These are phyloP conservation scores for Phaseolus lunatus DNA, from an alignment of 306 rosid genomes.

Conservation along the genomic window DNA sequence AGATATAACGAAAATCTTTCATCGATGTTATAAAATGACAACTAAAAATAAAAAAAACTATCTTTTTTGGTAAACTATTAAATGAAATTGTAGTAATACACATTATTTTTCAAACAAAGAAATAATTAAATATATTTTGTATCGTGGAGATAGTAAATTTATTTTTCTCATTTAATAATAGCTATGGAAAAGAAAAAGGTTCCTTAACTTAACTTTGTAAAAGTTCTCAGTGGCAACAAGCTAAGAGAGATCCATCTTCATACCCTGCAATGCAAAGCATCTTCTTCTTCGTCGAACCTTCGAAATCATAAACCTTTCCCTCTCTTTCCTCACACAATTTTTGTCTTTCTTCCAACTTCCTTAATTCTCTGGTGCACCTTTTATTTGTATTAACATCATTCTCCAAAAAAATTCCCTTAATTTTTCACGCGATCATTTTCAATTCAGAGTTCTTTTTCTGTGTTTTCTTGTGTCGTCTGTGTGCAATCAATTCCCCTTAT, in stretches of 20 bases:
- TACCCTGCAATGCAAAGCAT: not conserved
- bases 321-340: not conserved
- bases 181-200: too few relatives aligned
- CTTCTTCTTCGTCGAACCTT: constrained; percentile 25
- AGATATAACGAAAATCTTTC: too few relatives aligned
- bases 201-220: not conserved
- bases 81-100: too few relatives aligned
- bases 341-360: constrained; percentile 17
- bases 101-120: too few relatives aligned
- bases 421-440: not conserved
- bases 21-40: too few relatives aligned
- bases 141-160: not conserved
- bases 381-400: not conserved
- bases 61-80: too few relatives aligned
- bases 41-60: too few relatives aligned
- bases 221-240: constrained; percentile 31
- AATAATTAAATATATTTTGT: not conserved
- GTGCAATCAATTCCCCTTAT: not conserved
- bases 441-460: not conserved
- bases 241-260: not conserved
- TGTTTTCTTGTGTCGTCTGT: not conserved
- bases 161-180: not conserved
- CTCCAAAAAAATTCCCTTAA: not conserved
- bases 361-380: constrained; percentile 25
- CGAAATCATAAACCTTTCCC: constrained; percentile 33